Conservation (phyloP, 192 early-diverging fungal genomes). For the Umbelopsis vinacea region DNA sequence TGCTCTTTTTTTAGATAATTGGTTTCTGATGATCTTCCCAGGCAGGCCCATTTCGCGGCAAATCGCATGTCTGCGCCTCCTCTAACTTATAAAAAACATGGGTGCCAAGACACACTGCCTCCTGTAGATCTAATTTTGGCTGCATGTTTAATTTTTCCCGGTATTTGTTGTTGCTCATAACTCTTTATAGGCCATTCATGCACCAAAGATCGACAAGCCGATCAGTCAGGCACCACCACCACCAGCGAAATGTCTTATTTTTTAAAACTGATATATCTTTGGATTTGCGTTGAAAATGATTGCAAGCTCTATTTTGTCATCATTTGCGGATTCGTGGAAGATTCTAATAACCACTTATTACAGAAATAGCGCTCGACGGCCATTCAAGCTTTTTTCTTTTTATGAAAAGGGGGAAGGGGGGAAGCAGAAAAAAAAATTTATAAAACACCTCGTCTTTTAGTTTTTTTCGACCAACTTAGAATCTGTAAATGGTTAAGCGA, state of each 20-base stretch:
- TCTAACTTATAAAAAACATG: too few species aligned
- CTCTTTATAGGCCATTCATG: too few species aligned
- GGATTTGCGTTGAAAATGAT: slow-evolving; percentile 1
- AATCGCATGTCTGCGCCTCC: too few species aligned
- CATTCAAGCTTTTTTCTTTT: slow-evolving; percentile 23
- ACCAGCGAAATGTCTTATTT: background rate
- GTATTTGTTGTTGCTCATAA: too few species aligned
- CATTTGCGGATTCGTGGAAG: slow-evolving; percentile 5
- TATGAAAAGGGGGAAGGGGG: slow-evolving; percentile 6
- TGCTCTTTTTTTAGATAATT: too few species aligned
- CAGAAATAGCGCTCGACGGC: slow-evolving; percentile 22
- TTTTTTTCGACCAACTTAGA: background rate
- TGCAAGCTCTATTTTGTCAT: slow-evolving; percentile 8
- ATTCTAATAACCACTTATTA: slow-evolving; percentile 12
- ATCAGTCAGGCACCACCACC: background rate
- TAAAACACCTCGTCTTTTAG: background rate
- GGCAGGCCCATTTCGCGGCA: too few species aligned
- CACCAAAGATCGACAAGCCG: too few species aligned
- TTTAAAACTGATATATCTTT: background rate
- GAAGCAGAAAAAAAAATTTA: slow-evolving; percentile 6
- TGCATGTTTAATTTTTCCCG: too few species aligned
- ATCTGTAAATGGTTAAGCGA: background rate
- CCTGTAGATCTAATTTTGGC: too few species aligned
- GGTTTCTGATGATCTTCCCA: too few species aligned
- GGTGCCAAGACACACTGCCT: too few species aligned